Evolutionary conservation across 2,329 filamentous ascomycete genomes (phyloP).

Genomic region (Aspergillus vadensis): DNA sequence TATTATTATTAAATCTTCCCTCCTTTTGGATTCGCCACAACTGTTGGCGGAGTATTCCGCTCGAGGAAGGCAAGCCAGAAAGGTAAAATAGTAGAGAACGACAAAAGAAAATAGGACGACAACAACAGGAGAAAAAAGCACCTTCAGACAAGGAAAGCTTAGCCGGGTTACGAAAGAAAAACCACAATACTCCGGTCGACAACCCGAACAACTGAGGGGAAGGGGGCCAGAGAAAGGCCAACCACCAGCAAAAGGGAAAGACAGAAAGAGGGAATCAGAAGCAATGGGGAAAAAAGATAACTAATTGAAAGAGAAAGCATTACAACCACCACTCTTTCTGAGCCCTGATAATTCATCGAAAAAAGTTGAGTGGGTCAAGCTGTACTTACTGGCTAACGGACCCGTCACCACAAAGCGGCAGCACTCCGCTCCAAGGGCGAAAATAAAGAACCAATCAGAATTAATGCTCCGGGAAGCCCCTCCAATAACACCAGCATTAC

Average conservation of each 20-base stretch:
- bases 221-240: conserved; percentile 17
- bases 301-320: conserved; percentile 8
- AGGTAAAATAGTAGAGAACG: conserved; percentile 6
- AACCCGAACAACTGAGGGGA: conserved; percentile 21
- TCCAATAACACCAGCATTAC: conserved; percentile 13
- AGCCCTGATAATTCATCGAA: conserved; percentile 19
- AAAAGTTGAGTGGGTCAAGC: conserved; percentile 21
- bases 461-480: conserved; percentile 19
- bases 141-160: conserved; percentile 28
- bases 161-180: conserved; percentile 21
- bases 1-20: background rate
- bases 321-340: conserved; percentile 10
- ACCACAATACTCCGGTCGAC: conserved; percentile 6
- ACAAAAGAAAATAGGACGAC: background rate
- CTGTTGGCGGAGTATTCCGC: conserved; percentile 22
- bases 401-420: conserved; percentile 29
- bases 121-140: conserved; percentile 3
- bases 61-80: conserved; percentile 10
- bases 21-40: conserved; percentile 23
- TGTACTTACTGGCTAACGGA: conserved; percentile 21
- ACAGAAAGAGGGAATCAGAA: background rate
- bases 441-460: conserved; percentile 21
- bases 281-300: background rate
- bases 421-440: conserved; percentile 19
- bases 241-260: background rate